Evolutionary conservation across 164 flowering plant genomes (phyloP), one percentile per base, ranked within the genome.

Genomic region (Litsea cubeba): DNA sequence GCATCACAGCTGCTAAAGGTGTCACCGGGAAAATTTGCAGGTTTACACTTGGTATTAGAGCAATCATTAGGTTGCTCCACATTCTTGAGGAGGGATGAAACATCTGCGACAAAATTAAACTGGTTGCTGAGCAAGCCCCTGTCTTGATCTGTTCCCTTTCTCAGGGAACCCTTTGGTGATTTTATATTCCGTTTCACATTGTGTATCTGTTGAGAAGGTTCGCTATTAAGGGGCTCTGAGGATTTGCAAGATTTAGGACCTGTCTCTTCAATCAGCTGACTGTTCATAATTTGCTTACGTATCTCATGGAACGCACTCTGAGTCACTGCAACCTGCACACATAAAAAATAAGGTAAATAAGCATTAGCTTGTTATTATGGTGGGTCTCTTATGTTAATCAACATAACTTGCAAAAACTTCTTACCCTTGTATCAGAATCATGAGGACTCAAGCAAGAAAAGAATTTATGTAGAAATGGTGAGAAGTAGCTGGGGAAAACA

Each of bases 391-490:
- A 50, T 69, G 23, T 75, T n/a, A 79, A 60, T 40, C 10, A 46
- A 30, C 50, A 32, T 58, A 62, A 68, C 64, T 25, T 25, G 20
- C 15, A 25, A 65, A 64, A 63, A 25, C 28, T 78, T 40, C 81
- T 85, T 87, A 95, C 98, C 97, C 94, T 89, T 68, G 89, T 87
- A 86, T 96, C 99, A 76, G 97, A 87, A 81, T 90, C 94, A 72
- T 88, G 92, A 74, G 97, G 93, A 84, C 86, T 93, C 89, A 91
- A 89, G 81, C 85, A 90, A 72, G 95, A 91, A 83, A 90, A 94
- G 74, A 92, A 92, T 77, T 89, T 87, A 72, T 94, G 98, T 75
- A 96, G 91, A 86, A 96, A 90, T 50, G 98, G 98, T 10, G 97
- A 91, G 81, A 95, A 96, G 82, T 90, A 96, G 81, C 77, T 77